These are phyloP conservation scores for Pseudohalonectria lignicola DNA, from an alignment of 2,329 filamentous ascomycete species.

Conservation along the genomic window DNA sequence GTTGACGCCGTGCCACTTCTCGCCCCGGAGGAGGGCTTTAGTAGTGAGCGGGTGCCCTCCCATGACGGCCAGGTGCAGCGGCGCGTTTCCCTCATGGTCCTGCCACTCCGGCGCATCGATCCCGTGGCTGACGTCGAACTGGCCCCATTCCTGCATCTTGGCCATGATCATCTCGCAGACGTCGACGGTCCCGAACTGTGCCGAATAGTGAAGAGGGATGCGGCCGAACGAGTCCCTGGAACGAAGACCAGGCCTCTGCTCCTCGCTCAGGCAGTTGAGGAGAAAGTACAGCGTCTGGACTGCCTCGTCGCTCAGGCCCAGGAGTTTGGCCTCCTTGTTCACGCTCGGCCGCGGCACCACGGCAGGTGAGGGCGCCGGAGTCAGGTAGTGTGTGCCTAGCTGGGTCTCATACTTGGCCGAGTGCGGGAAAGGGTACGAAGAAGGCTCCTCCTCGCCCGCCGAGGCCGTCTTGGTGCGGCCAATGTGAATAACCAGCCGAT, in stretches of 20 bases:
- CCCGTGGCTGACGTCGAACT: slow-evolving; percentile 74
- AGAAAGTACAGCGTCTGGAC: slow-evolving; percentile 55
- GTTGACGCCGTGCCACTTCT: slow-evolving; percentile 60
- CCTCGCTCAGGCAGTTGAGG: slow-evolving; percentile 55
- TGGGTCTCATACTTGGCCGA: slow-evolving; percentile 23
- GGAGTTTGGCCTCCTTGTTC: slow-evolving; percentile 54
- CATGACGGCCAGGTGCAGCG: slow-evolving; percentile 84
- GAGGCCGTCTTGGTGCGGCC: slow-evolving; percentile 55
- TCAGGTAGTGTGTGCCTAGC: slow-evolving; percentile 63
- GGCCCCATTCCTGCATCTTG: slow-evolving; percentile 79
- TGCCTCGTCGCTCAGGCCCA: slow-evolving; percentile 61
- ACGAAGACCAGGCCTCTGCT: slow-evolving; percentile 57
- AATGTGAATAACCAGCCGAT: slow-evolving; percentile 85
- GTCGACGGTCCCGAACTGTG: slow-evolving; percentile 88
- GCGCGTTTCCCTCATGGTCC: slow-evolving; percentile 82
- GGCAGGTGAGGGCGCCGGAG: slow-evolving; percentile 42
- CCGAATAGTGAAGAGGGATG: slow-evolving; percentile 82
- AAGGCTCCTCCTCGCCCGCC: slow-evolving; percentile 35
- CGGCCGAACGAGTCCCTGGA: slow-evolving; percentile 70
- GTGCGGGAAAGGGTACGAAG: slow-evolving; percentile 36
- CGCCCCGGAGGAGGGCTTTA: slow-evolving; percentile 65
- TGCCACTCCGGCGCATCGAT: slow-evolving; percentile 88
- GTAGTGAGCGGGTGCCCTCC: slow-evolving; percentile 85
- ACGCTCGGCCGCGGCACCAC: slow-evolving; percentile 44
- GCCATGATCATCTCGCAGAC: slow-evolving; percentile 81